phyloP scores from a whole-genome alignment of 176 grass and related monocot species.

The Oryza rufipogon region DNA sequence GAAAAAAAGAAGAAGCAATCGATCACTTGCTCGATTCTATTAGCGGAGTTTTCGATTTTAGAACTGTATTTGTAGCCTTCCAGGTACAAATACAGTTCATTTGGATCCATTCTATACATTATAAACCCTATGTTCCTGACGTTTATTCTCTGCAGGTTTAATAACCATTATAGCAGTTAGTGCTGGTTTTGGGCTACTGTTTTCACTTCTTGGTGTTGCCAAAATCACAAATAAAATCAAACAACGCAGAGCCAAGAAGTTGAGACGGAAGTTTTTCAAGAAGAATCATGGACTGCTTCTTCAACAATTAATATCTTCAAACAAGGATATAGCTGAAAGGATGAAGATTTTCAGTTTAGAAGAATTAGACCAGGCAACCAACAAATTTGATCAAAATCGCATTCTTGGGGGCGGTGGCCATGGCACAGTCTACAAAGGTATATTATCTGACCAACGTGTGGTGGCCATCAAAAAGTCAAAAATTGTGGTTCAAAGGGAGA shows the following conservation, averaged over 20 bases:
- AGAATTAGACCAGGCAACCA: constrained; percentile 51
- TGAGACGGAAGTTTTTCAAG: constrained; percentile 45
- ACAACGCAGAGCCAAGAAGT: constrained; percentile 16
- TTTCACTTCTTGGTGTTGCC: constrained; percentile 23
- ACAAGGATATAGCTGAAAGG: constrained; percentile 48
- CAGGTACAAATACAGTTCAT: too few species aligned
- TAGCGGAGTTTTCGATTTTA: too few species aligned
- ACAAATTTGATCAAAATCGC: constrained; percentile 54
- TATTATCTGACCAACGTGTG: constrained; percentile 49
- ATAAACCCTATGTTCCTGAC: too few species aligned
- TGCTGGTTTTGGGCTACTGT: constrained; percentile 36
- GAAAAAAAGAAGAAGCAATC: too few species aligned
- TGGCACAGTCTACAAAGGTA: constrained; percentile 10
- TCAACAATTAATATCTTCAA: constrained; percentile 50
- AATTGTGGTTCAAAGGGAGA: constrained; percentile 53
- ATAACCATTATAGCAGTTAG: constrained; percentile 44
- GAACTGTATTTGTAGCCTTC: too few species aligned
- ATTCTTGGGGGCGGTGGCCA: constrained; percentile 35
- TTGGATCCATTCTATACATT: too few species aligned
- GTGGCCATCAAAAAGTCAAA: constrained; percentile 65
- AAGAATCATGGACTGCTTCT: constrained; percentile 58
- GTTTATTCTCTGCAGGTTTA: constrained; percentile 20
- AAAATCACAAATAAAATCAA: constrained; percentile 40
- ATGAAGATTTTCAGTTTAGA: constrained; percentile 55
- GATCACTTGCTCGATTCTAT: neutral